These are phyloP conservation scores for Nannizziopsis arthrosporioides DNA, from an alignment of 2,329 filamentous ascomycete species.

Conservation along the genomic window DNA sequence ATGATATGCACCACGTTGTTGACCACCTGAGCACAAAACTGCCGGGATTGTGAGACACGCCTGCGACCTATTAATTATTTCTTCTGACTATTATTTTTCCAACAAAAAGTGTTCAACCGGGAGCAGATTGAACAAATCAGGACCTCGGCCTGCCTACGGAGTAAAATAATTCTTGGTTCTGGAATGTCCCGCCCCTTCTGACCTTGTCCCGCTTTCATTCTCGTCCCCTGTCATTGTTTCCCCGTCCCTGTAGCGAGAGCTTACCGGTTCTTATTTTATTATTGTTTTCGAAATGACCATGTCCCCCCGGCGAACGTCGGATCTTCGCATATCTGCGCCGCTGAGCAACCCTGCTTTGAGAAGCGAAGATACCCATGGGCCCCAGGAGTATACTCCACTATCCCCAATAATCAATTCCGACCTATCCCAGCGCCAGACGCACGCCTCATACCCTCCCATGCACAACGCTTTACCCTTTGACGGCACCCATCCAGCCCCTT, in stretches of 20 bases:
- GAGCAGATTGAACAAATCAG: constrained; percentile 6
- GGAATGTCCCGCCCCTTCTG: constrained; percentile 5
- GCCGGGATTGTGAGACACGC: constrained; percentile 10
- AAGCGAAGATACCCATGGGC: constrained; percentile 13
- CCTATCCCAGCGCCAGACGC: constrained; percentile 8
- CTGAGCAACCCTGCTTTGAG: constrained; percentile 17
- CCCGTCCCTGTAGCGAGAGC: too few species aligned
- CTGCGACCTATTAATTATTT: not conserved
- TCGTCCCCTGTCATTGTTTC: too few species aligned
- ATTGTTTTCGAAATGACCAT: not conserved
- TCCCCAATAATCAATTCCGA: constrained; percentile 10
- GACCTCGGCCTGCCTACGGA: not conserved
- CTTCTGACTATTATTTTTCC: too few species aligned
- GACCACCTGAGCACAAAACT: not conserved
- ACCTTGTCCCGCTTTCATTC: not conserved
- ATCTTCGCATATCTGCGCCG: constrained; percentile 25
- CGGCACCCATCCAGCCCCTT: constrained; percentile 11
- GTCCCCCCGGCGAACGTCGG: constrained; percentile 18
- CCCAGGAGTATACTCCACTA: constrained; percentile 10
- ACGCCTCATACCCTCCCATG: constrained; percentile 11
- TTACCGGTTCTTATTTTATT: too few species aligned
- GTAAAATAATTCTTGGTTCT: constrained; percentile 5
- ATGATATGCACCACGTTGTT: constrained; percentile 5
- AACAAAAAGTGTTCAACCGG: not conserved
- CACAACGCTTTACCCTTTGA: constrained; percentile 16